These are phyloP conservation scores for Moniliophthora roreri DNA, from an alignment of 1,284 basidiomycete genomes.

Conservation along the genomic window DNA sequence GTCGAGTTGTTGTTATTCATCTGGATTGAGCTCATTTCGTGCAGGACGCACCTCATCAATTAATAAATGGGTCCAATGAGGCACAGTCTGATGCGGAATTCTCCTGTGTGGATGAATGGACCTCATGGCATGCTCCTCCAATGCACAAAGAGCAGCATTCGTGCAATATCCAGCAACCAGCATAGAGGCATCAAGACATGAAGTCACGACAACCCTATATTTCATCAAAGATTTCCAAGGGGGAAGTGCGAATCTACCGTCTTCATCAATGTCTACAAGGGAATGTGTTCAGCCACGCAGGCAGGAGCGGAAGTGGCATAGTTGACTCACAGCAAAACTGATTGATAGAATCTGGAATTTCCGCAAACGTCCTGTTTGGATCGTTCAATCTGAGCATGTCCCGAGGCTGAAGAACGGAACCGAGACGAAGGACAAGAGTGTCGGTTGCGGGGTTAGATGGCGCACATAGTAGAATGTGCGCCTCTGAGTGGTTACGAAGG, in stretches of 20 bases:
- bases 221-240: slow-evolving; percentile 41
- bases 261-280: slow-evolving; percentile 32
- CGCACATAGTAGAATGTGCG: slow-evolving; percentile 44
- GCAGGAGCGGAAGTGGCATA: not conserved
- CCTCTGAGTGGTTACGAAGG: slow-evolving; percentile 39
- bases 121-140: slow-evolving; percentile 36
- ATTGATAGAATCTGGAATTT: slow-evolving; percentile 38
- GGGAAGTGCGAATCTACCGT: slow-evolving; percentile 41
- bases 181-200: slow-evolving; percentile 42
- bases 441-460: slow-evolving; percentile 49
- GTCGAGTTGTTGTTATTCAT: not conserved
- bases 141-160: slow-evolving; percentile 33
- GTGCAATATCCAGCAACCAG: slow-evolving; percentile 41
- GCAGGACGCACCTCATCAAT: slow-evolving; percentile 40
- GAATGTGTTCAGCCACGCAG: not conserved
- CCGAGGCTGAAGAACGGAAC: slow-evolving; percentile 32
- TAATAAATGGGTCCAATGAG: slow-evolving; percentile 48
- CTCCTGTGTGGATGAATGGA: slow-evolving; percentile 35
- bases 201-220: slow-evolving; percentile 41
- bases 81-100: slow-evolving; percentile 27
- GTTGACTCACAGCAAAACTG: slow-evolving; percentile 39
- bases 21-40: not conserved
- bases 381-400: slow-evolving; percentile 48
- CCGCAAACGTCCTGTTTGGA: slow-evolving; percentile 43
- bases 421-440: slow-evolving; percentile 39